Conservation (phyloP, 495 filamentous ascomycete species). For the Aspergillus nidulans region DNA sequence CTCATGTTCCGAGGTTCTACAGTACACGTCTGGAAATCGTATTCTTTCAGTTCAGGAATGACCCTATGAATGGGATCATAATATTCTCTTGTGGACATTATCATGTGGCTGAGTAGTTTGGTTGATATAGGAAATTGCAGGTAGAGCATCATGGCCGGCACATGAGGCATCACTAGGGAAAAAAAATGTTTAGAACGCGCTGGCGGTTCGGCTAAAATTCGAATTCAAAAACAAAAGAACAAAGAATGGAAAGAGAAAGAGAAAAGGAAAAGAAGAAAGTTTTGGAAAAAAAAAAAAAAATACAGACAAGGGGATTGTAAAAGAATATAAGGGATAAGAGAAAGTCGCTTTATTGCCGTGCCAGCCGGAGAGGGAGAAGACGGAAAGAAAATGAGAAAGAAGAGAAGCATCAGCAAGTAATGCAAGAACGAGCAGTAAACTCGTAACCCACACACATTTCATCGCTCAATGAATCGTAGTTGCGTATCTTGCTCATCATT, state of each 20-base stretch:
- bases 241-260: slow-evolving; percentile 5
- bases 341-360: slow-evolving; percentile 9
- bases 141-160: slow-evolving; percentile 7
- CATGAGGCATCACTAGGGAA: slow-evolving; percentile 10
- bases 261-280: slow-evolving; percentile 9
- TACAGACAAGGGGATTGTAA: slow-evolving; percentile 4
- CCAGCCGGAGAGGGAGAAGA: slow-evolving; percentile 14
- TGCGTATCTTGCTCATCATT: slow-evolving; percentile 8
- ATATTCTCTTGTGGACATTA: no score
- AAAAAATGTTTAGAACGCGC: background rate
- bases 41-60: background rate
- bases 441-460: slow-evolving; percentile 18
- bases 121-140: background rate
- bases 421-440: slow-evolving; percentile 14
- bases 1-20: background rate
- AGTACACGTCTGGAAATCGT: background rate
- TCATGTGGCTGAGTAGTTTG: background rate
- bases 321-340: slow-evolving; percentile 5
- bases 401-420: slow-evolving; percentile 14
- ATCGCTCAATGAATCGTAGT: slow-evolving; percentile 20
- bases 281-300: slow-evolving; percentile 9
- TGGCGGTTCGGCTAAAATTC: background rate
- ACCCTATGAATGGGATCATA: no score
- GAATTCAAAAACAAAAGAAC: background rate
- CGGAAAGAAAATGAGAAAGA: slow-evolving; percentile 17